Conservation (phyloP, 23 red algal genomes). For the Cyanidioschyzon merolae region DNA sequence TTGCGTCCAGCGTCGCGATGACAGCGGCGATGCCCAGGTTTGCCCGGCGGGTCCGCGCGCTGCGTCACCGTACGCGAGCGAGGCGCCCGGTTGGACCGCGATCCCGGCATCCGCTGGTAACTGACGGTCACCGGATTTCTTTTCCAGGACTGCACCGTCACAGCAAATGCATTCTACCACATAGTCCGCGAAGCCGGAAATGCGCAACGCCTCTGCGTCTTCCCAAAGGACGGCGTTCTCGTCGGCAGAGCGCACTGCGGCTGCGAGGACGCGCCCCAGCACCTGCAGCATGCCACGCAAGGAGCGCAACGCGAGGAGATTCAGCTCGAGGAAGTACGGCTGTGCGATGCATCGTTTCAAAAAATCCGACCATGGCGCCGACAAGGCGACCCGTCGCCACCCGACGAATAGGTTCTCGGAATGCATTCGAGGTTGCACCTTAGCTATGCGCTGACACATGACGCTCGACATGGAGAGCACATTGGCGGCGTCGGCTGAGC, state of each 20-base stretch:
- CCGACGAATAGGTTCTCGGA: background rate
- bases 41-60: too few relatives aligned
- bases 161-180: background rate
- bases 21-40: too few relatives aligned
- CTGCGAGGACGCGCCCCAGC: background rate
- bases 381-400: background rate
- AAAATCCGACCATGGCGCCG: background rate
- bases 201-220: background rate
- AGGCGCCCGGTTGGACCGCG: too few relatives aligned
- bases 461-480: background rate
- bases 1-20: too few relatives aligned
- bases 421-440: background rate
- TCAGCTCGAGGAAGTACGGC: background rate
- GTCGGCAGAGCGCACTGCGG: background rate
- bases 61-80: too few relatives aligned
- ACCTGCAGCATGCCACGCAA: background rate
- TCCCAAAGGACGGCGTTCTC: background rate
- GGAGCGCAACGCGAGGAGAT: background rate
- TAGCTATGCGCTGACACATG: background rate
- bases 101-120: too few relatives aligned
- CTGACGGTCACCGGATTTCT: too few relatives aligned
- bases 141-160: background rate
- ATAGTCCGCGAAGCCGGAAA: background rate
- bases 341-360: background rate
- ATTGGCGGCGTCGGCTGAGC: background rate